A percentile compares a stretch with the other conserved stretches of the same genome.
Conservation (phyloP, 2,329 filamentous ascomycete species). For the Hyphodiscus sp. region DNA sequence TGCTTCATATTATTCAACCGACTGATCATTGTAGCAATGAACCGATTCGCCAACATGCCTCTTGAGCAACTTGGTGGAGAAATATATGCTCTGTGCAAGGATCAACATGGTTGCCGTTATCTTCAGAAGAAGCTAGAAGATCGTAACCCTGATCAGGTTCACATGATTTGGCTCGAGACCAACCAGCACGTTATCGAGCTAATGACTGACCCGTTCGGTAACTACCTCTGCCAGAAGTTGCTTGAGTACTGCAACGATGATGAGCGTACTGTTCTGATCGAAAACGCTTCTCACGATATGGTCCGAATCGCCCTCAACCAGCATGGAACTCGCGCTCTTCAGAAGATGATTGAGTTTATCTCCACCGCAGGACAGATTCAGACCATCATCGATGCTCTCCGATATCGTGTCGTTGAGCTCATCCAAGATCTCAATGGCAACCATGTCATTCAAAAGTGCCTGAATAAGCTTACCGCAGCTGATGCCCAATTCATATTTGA, state of each 20-base stretch:
- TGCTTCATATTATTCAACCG: conserved; percentile 6
- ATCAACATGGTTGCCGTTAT: conserved; percentile 95
- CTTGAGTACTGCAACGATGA: conserved; percentile 93
- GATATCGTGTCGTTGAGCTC: conserved; percentile 79
- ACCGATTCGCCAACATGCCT: conserved; percentile 76
- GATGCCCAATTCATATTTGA: conserved; percentile 97
- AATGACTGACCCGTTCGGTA: conserved; percentile 98
- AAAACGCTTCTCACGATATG: conserved; percentile 81
- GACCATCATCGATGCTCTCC: conserved; percentile 80
- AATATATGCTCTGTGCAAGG: conserved; percentile 89
- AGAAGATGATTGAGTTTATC: conserved; percentile 99
- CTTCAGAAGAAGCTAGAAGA: conserved; percentile 97
- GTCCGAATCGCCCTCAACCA: conserved; percentile 93
- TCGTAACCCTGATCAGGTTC: conserved; percentile 71
- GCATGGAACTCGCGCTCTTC: conserved; percentile 89
- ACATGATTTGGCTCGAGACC: conserved; percentile 92
- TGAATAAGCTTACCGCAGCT: conserved; percentile 80
- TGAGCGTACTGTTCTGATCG: conserved; percentile 86
- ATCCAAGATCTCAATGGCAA: conserved; percentile 98
- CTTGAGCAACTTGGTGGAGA: conserved; percentile 75
- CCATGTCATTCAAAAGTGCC: conserved; percentile 97
- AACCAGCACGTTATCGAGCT: conserved; percentile 91
- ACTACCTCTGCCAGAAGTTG: conserved; percentile 98
- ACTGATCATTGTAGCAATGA: conserved; percentile 46
- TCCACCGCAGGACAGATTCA: conserved; percentile 77